These are phyloP conservation scores for Fusarium camptoceras DNA, from an alignment of 2,329 filamentous ascomycete species.

Conservation along the genomic window DNA sequence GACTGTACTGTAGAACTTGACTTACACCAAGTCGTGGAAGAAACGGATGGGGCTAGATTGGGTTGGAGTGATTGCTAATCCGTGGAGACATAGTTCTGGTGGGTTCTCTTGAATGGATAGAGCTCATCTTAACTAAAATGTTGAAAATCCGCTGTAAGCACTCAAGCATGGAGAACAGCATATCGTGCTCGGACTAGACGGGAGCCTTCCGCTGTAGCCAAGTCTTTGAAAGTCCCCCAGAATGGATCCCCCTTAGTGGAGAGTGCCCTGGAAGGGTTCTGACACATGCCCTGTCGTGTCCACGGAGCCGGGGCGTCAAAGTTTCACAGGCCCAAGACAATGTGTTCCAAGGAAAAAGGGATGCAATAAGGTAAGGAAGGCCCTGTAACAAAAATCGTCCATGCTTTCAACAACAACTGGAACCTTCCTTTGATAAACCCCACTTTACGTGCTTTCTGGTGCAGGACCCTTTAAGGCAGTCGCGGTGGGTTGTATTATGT, in stretches of 20 bases:
- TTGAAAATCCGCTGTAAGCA: slow-evolving; percentile 19
- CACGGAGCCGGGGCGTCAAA: slow-evolving; percentile 30
- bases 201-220: slow-evolving; percentile 6
- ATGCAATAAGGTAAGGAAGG: background rate
- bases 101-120: slow-evolving; percentile 24
- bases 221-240: slow-evolving; percentile 4
- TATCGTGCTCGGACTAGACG: slow-evolving; percentile 4
- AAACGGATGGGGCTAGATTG: slow-evolving; percentile 12
- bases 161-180: background rate
- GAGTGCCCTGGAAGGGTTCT: slow-evolving; percentile 19
- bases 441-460: slow-evolving; percentile 11
- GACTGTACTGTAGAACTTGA: background rate
- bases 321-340: slow-evolving; percentile 26
- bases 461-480: slow-evolving; percentile 16
- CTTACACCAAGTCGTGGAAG: background rate
- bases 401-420: slow-evolving; percentile 30
- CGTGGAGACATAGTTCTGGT: slow-evolving; percentile 24
- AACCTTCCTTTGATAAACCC: slow-evolving; percentile 35
- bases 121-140: slow-evolving; percentile 8
- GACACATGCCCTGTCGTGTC: slow-evolving; percentile 28
- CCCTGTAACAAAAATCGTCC: slow-evolving; percentile 10
- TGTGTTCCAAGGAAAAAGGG: slow-evolving; percentile 25
- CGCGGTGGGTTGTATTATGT: slow-evolving; percentile 1
- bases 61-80: slow-evolving; percentile 32
- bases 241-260: background rate